Percentiles rank a stretch among this genome's conserved stretches.
These are phyloP conservation scores for Venturia asperata DNA, from an alignment of 2,329 filamentous ascomycete genomes.

Conservation along the genomic window DNA sequence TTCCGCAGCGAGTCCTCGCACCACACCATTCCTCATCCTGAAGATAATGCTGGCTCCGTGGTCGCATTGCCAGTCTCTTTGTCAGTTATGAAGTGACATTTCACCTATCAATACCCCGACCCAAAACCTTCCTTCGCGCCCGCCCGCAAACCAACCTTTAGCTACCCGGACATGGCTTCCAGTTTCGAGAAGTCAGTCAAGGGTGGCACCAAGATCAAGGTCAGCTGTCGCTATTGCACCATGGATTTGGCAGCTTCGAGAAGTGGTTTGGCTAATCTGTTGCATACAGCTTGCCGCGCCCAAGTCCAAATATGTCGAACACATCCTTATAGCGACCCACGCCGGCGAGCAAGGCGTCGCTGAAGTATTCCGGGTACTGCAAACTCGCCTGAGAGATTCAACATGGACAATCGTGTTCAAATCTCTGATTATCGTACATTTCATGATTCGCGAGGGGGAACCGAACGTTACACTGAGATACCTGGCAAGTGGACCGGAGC, in stretches of 20 bases:
- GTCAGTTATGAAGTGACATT: constrained; percentile 5
- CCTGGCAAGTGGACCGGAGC: constrained; percentile 67
- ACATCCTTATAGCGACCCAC: constrained; percentile 91
- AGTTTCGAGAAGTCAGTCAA: constrained; percentile 99
- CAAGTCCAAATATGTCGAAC: constrained; percentile 98
- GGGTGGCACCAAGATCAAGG: constrained; percentile 97
- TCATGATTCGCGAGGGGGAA: constrained; percentile 95
- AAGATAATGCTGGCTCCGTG: not conserved
- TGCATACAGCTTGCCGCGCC: constrained; percentile 72
- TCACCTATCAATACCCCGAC: not conserved
- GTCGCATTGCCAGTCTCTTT: not conserved
- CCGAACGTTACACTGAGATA: constrained; percentile 81
- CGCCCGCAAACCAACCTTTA: constrained; percentile 9
- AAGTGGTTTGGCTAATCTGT: not conserved
- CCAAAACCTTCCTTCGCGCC: not conserved
- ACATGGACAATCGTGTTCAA: constrained; percentile 99
- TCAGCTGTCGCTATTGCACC: constrained; percentile 33
- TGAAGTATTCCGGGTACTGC: constrained; percentile 89
- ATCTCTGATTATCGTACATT: constrained; percentile 85
- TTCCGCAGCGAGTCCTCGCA: not conserved
- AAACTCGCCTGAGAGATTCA: constrained; percentile 82
- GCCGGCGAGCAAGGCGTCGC: constrained; percentile 89
- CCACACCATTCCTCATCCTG: not conserved
- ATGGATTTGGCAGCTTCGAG: not conserved
- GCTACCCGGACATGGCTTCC: constrained; percentile 55